A percentile compares a stretch with the other conserved stretches of the same genome.
Conservation (phyloP, 257 asterid genomes). For the Solanum chaucha region DNA sequence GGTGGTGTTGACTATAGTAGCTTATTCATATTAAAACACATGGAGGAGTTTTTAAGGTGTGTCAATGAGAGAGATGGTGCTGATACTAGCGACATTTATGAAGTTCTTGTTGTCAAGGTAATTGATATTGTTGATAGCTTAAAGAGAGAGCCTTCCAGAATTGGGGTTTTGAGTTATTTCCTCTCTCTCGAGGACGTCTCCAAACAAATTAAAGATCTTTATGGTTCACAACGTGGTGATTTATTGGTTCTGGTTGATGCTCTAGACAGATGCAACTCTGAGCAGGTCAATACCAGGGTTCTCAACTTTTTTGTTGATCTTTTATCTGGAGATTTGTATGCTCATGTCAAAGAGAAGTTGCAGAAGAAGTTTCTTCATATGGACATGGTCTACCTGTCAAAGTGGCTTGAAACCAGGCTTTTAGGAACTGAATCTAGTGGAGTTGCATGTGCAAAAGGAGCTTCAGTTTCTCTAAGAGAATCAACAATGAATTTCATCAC, state of each 20-base stretch:
- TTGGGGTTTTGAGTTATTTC: slow-evolving; percentile 36
- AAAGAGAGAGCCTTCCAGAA: slow-evolving; percentile 43
- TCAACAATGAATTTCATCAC: slow-evolving; percentile 59
- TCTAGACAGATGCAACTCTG: slow-evolving; percentile 63
- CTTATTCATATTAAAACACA: slow-evolving; percentile 58
- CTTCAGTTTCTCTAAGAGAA: slow-evolving; percentile 64
- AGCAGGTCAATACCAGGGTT: slow-evolving; percentile 59
- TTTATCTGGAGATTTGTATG: slow-evolving; percentile 42
- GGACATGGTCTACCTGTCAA: slow-evolving; percentile 52
- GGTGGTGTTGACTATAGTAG: slow-evolving; percentile 60
- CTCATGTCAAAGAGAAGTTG: slow-evolving; percentile 49
- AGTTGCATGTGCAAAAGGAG: slow-evolving; percentile 31
- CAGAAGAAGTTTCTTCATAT: slow-evolving; percentile 60
- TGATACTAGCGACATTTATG: slow-evolving; percentile 46
- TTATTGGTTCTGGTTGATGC: slow-evolving; percentile 70
- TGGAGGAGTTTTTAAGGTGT: slow-evolving; percentile 63
- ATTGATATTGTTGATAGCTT: slow-evolving; percentile 56
- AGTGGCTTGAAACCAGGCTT: slow-evolving; percentile 83
- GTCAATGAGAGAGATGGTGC: slow-evolving; percentile 25
- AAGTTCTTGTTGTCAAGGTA: slow-evolving; percentile 48
- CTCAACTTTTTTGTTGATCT: slow-evolving; percentile 76
- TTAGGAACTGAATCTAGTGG: slow-evolving; percentile 49
- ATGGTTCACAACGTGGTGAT: slow-evolving; percentile 52
- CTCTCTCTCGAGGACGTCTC: slow-evolving; percentile 52
- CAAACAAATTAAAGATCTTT: slow-evolving; percentile 37